A percentile compares a stretch with the other conserved stretches of the same genome.
Conservation (phyloP, 352 stramenopile species). For the Globisporangium okanoganense region DNA sequence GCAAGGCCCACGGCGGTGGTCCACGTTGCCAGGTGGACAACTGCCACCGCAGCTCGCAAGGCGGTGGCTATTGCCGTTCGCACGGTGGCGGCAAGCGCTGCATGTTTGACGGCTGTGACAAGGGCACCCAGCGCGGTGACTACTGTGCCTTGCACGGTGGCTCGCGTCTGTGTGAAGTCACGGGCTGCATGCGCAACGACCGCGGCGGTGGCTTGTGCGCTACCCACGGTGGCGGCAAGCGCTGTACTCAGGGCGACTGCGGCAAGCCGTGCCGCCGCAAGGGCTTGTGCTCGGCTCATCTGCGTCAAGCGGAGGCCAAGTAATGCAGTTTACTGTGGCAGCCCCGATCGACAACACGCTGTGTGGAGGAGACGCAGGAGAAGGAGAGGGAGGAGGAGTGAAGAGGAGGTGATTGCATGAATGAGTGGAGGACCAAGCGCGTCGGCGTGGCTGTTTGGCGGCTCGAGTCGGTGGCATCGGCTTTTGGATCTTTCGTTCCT, state of each 20-base stretch:
- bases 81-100: constrained; percentile 88
- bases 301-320: constrained; percentile 37
- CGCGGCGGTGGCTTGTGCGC: constrained; percentile 73
- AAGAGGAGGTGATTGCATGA: constrained; percentile 15
- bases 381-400: constrained; percentile 3
- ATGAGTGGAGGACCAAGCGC: constrained; percentile 17
- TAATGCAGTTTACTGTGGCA: constrained; percentile 12
- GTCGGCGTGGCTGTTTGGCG: constrained; percentile 4
- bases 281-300: constrained; percentile 77
- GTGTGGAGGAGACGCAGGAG: background rate
- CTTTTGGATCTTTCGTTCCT: constrained; percentile 6
- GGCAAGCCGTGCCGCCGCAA: constrained; percentile 77
- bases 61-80: constrained; percentile 76
- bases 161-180: constrained; percentile 76
- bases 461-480: constrained; percentile 9
- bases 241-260: constrained; percentile 66
- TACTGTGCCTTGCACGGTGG: constrained; percentile 85
- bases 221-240: constrained; percentile 81
- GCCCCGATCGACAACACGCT: constrained; percentile 7
- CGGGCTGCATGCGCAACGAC: constrained; percentile 82
- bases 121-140: constrained; percentile 83
- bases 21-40: constrained; percentile 66
- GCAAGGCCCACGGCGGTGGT: constrained; percentile 83
- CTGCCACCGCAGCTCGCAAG: constrained; percentile 74
- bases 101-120: constrained; percentile 78